Evolutionary conservation across 768 basidiomycete genomes (phyloP), one percentile per base, ranked within the genome.

Genomic region (Rhizopogon rudus): DNA sequence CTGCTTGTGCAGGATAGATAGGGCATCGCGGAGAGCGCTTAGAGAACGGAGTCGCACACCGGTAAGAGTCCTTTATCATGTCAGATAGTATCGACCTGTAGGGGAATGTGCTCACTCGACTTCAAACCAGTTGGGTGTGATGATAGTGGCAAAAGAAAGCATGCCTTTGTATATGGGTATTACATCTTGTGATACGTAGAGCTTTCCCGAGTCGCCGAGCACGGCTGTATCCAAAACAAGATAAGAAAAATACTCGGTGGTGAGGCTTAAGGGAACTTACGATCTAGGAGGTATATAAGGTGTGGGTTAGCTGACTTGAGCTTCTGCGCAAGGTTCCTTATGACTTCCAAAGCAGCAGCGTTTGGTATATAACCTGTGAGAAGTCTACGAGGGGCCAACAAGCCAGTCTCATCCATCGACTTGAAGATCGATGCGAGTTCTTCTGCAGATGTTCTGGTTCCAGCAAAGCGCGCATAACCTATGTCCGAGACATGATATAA

Each of bases 121-220:
- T 75, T 99, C 97, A 63, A 94, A 99, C 83, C 94, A 97, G 66
- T 99, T 99, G 0, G 97, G 97, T 0, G 97, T 93, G 60, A 98
- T 98, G 46, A 98, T 85, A 0, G 91, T 91, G 3, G 97, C 88
- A n/a, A 84, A 72, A n/a, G 83, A 76, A 1, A 96, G 76, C 73
- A 94, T 81, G 41, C 78, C 73, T 44, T 85, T 82, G 74, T 99
- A 98, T 40, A 92, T 79, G 1, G 93, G 92, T 56, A 98, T 76
- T 8, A 94, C 92, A 57, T 91, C 85, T 20, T 86, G 77, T 4
- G 93, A 82, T 20, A 98, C 94, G 62, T 99, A 99, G 13, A 99
- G 74, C 40, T 76, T 79, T 5, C 93, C 94, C 12, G 92, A 78
- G 69, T 99, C 97, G 5, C 97, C 97, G 72, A 98, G 83, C 2